Percentiles rank a stretch among this genome's conserved stretches.
These are phyloP conservation scores for Vickermania ingenoplastis DNA, from an alignment of 208 protist genomes.

Conservation along the genomic window DNA sequence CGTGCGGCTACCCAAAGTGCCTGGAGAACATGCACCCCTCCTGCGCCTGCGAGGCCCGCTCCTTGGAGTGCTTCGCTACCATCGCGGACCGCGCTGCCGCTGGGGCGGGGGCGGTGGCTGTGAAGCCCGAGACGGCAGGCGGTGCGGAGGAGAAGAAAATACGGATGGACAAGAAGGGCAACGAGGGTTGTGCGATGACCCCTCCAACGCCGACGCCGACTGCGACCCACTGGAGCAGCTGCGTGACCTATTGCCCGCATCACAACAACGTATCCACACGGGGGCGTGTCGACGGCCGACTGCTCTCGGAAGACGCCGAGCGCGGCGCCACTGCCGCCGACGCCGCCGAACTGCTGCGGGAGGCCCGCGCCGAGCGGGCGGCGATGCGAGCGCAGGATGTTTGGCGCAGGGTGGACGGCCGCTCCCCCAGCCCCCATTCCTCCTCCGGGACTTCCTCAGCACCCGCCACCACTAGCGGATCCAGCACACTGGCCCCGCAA, in stretches of 20 bases:
- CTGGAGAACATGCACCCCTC: conserved; percentile 63
- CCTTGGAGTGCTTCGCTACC: conserved; percentile 35
- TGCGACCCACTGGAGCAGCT: conserved; percentile 26
- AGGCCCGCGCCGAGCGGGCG: not conserved
- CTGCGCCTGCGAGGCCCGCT: conserved; percentile 46
- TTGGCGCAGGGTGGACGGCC: not conserved
- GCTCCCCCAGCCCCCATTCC: not conserved
- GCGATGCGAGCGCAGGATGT: not conserved
- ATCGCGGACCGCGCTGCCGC: not conserved
- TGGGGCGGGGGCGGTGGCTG: not conserved
- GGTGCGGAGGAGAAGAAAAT: not conserved
- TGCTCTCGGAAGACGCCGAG: conserved; percentile 32
- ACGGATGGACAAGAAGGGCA: no score
- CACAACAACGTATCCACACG: conserved; percentile 37
- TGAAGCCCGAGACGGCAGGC: not conserved
- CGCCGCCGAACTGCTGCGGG: conserved; percentile 22
- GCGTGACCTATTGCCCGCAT: conserved; percentile 46
- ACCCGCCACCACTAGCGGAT: not conserved
- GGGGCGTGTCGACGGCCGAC: conserved; percentile 19
- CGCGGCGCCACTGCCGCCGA: conserved; percentile 25
- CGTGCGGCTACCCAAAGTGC: conserved; percentile 51
- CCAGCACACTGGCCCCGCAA: conserved; percentile 2
- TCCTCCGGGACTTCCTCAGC: not conserved
- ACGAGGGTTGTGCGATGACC: not conserved
- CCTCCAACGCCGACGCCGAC: not conserved